Percentiles rank a stretch among this genome's conserved stretches.
Conservation (phyloP, 1,139 yeast species). For the Pichia sp. region DNA sequence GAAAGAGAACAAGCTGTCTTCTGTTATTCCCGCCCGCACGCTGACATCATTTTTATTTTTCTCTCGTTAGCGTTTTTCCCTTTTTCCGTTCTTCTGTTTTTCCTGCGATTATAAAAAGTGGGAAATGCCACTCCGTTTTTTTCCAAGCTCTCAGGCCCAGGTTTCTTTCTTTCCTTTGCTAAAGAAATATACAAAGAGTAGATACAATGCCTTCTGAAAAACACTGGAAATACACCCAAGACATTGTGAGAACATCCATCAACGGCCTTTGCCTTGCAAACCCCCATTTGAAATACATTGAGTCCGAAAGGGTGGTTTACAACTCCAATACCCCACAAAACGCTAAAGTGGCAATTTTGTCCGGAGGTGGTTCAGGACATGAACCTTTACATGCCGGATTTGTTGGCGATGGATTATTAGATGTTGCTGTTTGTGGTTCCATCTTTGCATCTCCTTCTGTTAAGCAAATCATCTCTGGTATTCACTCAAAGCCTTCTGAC, state of each 20-base stretch:
- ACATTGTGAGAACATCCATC: constrained; percentile 59
- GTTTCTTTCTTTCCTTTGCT: neutral
- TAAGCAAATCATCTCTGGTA: constrained; percentile 71
- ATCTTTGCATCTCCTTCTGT: constrained; percentile 91
- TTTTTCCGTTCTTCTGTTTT: too few relatives aligned
- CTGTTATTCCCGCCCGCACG: too few relatives aligned
- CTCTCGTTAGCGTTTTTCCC: too few relatives aligned
- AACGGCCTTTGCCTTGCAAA: constrained; percentile 64
- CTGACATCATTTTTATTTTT: too few relatives aligned
- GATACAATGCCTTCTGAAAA: constrained; percentile 26
- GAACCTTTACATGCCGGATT: constrained; percentile 92
- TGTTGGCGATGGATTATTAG: constrained; percentile 74
- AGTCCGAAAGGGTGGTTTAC: constrained; percentile 63
- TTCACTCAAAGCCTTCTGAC: constrained; percentile 47
- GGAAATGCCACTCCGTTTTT: neutral
- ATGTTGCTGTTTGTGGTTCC: constrained; percentile 85
- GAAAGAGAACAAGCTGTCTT: neutral
- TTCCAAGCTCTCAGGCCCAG: neutral
- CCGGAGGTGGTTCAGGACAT: constrained; percentile 97
- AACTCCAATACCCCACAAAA: constrained; percentile 31
- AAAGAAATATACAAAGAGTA: neutral
- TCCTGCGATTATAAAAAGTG: neutral
- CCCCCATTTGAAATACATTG: constrained; percentile 57
- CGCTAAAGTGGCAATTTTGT: constrained; percentile 61
- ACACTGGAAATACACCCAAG: constrained; percentile 51